phyloP scores from a whole-genome alignment of 2,329 filamentous ascomycete genomes.

The Grosmannia serpens region DNA sequence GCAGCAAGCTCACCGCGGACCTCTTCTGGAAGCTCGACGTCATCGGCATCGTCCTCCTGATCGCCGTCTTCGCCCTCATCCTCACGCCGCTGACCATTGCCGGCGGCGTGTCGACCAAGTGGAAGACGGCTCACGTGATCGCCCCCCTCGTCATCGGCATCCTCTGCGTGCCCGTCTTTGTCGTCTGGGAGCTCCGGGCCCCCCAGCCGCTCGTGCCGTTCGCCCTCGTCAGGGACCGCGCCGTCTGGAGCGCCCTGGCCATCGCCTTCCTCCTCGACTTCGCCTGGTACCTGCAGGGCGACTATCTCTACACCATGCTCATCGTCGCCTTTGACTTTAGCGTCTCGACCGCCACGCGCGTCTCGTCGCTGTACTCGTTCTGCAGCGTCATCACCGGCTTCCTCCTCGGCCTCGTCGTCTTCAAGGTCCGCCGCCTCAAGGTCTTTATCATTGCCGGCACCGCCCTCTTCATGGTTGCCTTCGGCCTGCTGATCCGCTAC shows the following conservation, averaged over 20 bases:
- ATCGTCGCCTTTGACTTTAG: constrained; percentile 50
- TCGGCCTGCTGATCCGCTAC: constrained; percentile 52
- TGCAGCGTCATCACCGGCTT: constrained; percentile 46
- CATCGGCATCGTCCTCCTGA: constrained; percentile 31
- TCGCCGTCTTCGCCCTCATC: constrained; percentile 34
- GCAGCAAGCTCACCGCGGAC: constrained; percentile 18
- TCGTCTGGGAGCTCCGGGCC: constrained; percentile 35
- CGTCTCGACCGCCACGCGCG: constrained; percentile 42
- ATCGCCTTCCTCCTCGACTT: constrained; percentile 46
- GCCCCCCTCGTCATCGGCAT: constrained; percentile 33
- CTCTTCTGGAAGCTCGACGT: constrained; percentile 36
- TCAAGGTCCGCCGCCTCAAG: constrained; percentile 47
- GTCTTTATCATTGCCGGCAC: constrained; percentile 52
- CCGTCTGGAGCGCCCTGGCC: constrained; percentile 51
- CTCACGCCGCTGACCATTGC: constrained; percentile 34
- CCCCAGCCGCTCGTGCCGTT: constrained; percentile 49
- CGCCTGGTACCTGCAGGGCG: constrained; percentile 50
- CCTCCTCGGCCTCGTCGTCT: constrained; percentile 44
- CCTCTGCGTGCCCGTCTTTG: constrained; percentile 37
- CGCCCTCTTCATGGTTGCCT: constrained; percentile 50
- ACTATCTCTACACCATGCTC: constrained; percentile 53
- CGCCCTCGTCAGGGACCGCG: constrained; percentile 47
- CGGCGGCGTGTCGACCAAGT: constrained; percentile 27
- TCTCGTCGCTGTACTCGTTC: constrained; percentile 47
- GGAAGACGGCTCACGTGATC: constrained; percentile 27